phyloP scores from a whole-genome alignment of 306 rosid genomes.

The Biancaea sappan region DNA sequence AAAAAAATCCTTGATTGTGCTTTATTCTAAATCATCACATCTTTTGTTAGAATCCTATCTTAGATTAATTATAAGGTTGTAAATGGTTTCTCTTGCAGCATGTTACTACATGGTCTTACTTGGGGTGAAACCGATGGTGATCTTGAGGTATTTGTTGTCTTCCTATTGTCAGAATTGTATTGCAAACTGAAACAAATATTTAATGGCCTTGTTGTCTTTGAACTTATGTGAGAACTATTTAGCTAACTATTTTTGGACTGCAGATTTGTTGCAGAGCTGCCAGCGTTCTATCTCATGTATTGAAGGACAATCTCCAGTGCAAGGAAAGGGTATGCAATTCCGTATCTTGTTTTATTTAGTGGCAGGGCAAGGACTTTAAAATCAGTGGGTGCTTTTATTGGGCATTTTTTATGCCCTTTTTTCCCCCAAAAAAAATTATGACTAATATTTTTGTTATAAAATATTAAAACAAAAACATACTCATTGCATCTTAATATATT shows the following conservation, averaged over 20 bases:
- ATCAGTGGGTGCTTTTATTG: background rate
- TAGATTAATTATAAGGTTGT: slow-evolving; percentile 29
- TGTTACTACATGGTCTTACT: slow-evolving; percentile 84
- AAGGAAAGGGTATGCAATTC: slow-evolving; percentile 82
- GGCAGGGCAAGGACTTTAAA: background rate
- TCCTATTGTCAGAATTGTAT: background rate
- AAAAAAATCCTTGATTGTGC: slow-evolving; percentile 16
- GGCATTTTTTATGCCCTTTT: slow-evolving; percentile 24
- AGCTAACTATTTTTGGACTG: slow-evolving; percentile 39
- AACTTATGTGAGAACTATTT: slow-evolving; percentile 10
- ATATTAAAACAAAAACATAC: background rate
- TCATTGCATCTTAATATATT: background rate
- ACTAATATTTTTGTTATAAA: background rate
- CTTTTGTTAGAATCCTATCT: slow-evolving; percentile 25
- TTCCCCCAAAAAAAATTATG: background rate
- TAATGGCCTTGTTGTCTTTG: slow-evolving; percentile 1
- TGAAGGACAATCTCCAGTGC: slow-evolving; percentile 83
- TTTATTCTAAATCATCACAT: slow-evolving; percentile 14
- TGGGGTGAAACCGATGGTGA: slow-evolving; percentile 81
- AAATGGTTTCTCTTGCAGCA: slow-evolving; percentile 60
- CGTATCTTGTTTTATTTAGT: slow-evolving; percentile 24
- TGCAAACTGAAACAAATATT: slow-evolving; percentile 13
- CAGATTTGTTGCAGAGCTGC: slow-evolving; percentile 97
- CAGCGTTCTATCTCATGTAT: slow-evolving; percentile 86
- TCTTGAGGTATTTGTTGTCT: slow-evolving; percentile 70